Percentiles rank a stretch among this genome's conserved stretches.
Evolutionary conservation across 2,329 filamentous ascomycete species (phyloP).

Genomic region (Beauveria sp.): DNA sequence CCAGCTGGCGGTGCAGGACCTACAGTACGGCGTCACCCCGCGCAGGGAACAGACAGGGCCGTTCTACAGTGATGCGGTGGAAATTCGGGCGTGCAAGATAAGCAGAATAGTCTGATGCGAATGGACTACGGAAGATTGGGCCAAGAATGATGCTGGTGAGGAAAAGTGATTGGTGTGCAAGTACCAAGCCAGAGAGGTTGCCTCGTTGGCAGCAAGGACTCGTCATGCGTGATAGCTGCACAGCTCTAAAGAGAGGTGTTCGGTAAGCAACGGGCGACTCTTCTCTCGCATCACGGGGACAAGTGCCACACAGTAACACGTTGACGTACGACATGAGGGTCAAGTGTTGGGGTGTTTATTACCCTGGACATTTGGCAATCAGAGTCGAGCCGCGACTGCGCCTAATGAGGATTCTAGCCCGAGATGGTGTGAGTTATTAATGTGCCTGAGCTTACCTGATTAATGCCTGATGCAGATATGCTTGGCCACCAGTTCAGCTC

Average conservation of each 20-base stretch:
- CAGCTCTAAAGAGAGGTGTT: not conserved
- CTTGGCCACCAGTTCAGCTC: no score
- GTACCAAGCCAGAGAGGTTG: no score
- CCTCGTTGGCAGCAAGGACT: no score
- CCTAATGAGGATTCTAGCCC: not conserved
- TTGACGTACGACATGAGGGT: not conserved
- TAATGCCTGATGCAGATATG: not conserved
- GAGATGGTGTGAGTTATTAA: not conserved
- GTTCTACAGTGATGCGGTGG: slow-evolving; percentile 54
- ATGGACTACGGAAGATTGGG: not conserved
- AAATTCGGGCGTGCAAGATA: slow-evolving; percentile 45
- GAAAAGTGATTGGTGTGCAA: not conserved
- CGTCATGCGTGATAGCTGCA: not conserved
- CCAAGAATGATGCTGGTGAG: not conserved
- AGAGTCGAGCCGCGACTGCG: not conserved
- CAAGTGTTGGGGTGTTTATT: not conserved
- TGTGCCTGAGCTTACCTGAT: not conserved
- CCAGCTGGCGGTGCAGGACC: slow-evolving; percentile 33
- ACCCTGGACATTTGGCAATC: not conserved
- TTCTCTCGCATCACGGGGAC: not conserved
- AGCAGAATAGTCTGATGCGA: not conserved
- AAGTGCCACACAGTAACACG: not conserved
- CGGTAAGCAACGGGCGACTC: not conserved
- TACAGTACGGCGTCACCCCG: slow-evolving; percentile 33
- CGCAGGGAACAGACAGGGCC: slow-evolving; percentile 46